phyloP scores from a whole-genome alignment of 805 yeast genomes.

The Wickerhamomyces kurtzmanii region DNA sequence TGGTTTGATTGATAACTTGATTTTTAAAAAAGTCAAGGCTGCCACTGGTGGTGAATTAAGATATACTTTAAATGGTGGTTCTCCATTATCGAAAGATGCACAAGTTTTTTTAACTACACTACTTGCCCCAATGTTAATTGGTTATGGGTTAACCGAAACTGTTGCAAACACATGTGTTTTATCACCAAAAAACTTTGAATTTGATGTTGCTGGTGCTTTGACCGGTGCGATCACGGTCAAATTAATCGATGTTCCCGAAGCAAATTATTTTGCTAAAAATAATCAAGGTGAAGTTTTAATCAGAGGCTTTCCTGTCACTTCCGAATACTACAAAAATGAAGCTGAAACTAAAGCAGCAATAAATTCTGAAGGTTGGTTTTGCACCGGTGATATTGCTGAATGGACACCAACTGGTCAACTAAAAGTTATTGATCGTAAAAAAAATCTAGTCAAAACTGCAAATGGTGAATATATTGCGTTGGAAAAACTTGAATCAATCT shows the following conservation, averaged over 20 bases:
- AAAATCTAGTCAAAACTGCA: conserved; percentile 89
- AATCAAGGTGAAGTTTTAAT: conserved; percentile 90
- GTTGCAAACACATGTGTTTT: conserved; percentile 77
- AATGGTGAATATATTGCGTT: conserved; percentile 98
- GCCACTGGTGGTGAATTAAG: conserved; percentile 92
- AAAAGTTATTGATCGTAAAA: conserved; percentile 84
- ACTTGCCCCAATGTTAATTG: conserved; percentile 81
- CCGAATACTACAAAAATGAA: conserved; percentile 75
- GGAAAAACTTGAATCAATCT: conserved; percentile 86
- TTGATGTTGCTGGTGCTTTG: conserved; percentile 74
- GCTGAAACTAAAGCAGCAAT: conserved; percentile 72
- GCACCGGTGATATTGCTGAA: conserved; percentile 94
- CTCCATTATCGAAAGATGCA: conserved; percentile 74
- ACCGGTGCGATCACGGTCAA: conserved; percentile 80
- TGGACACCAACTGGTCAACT: conserved; percentile 79
- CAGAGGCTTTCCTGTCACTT: conserved; percentile 61
- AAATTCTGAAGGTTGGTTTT: conserved; percentile 79
- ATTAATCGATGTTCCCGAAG: conserved; percentile 83
- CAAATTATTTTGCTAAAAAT: conserved; percentile 83
- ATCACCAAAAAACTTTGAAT: conserved; percentile 56
- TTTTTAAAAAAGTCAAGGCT: conserved; percentile 81
- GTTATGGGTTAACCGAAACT: conserved; percentile 96
- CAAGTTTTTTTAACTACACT: conserved; percentile 71
- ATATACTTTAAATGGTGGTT: conserved; percentile 80
- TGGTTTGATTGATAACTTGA: conserved; percentile 51